Evolutionary conservation across 139 green algal genomes (phyloP).

Genomic region (Ostreobium quekettii): DNA sequence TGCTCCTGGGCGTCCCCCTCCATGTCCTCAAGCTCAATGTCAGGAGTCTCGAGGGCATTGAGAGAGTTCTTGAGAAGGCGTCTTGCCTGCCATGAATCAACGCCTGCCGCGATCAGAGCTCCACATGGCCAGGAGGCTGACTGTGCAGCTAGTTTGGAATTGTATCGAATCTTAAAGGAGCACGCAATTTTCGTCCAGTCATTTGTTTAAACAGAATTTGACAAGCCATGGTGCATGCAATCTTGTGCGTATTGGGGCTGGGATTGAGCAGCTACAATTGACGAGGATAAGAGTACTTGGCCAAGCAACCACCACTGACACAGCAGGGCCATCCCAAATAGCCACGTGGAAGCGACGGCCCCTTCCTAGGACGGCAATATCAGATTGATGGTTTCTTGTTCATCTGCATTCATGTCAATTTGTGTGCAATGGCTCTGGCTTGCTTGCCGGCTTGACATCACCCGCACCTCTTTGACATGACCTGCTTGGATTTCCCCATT

Average conservation of each 20-base stretch:
- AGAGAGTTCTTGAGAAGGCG: slow-evolving; percentile 82
- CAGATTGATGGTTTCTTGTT: background rate
- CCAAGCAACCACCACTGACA: too few relatives aligned
- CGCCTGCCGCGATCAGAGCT: background rate
- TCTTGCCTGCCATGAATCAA: slow-evolving; percentile 45
- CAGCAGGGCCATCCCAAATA: too few relatives aligned
- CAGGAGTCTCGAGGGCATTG: slow-evolving; percentile 68
- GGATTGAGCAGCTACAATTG: too few relatives aligned
- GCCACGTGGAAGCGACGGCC: too few relatives aligned
- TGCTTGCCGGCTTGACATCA: background rate
- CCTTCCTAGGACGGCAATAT: background rate
- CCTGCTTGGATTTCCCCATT: slow-evolving; percentile 27
- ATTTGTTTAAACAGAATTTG: background rate
- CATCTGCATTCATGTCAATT: background rate
- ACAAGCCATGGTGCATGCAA: background rate
- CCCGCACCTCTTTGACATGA: slow-evolving; percentile 45
- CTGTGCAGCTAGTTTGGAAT: too few relatives aligned
- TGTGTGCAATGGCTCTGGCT: slow-evolving; percentile 9
- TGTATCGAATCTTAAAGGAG: too few relatives aligned
- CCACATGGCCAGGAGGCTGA: too few relatives aligned
- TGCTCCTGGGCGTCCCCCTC: slow-evolving; percentile 11
- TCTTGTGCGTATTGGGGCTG: background rate
- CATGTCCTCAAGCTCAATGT: slow-evolving; percentile 67
- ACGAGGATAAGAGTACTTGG: too few relatives aligned
- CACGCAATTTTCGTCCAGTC: too few relatives aligned